phyloP scores from a whole-genome alignment of 2,329 filamentous ascomycete species.

The Microcyclosporella mali region DNA sequence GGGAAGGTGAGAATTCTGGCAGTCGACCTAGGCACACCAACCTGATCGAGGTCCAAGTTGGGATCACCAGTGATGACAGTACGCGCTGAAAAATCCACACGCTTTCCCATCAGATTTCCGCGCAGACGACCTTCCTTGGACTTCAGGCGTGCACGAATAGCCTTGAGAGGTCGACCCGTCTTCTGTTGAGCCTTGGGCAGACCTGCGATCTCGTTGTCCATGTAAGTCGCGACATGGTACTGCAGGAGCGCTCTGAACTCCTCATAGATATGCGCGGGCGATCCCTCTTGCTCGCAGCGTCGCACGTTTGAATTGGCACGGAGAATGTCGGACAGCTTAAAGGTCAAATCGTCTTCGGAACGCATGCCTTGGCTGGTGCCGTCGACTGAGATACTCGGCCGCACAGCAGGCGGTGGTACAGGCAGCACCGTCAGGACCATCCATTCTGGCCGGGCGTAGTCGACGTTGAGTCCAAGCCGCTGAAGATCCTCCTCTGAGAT shows the following conservation, averaged over 20 bases:
- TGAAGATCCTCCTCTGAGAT: slow-evolving; percentile 75
- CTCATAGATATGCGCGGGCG: slow-evolving; percentile 79
- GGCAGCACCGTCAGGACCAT: slow-evolving; percentile 94
- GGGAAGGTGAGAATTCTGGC: slow-evolving; percentile 91
- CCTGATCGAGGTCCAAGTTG: slow-evolving; percentile 91
- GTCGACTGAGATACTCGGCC: slow-evolving; percentile 95
- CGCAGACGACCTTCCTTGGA: slow-evolving; percentile 97
- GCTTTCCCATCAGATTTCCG: slow-evolving; percentile 99
- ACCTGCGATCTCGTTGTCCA: slow-evolving; percentile 99
- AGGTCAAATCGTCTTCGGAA: slow-evolving; percentile 97
- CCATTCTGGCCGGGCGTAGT: slow-evolving; percentile 96
- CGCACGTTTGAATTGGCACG: slow-evolving; percentile 93
- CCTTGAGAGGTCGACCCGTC: slow-evolving; percentile 92
- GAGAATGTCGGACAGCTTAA: slow-evolving; percentile 97
- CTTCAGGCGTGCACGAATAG: slow-evolving; percentile 93
- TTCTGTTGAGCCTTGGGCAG: slow-evolving; percentile 93
- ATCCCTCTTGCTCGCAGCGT: slow-evolving; percentile 83
- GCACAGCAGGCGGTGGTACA: slow-evolving; percentile 89
- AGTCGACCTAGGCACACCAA: slow-evolving; percentile 91
- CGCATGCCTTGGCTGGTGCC: slow-evolving; percentile 86
- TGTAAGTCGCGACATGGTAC: slow-evolving; percentile 97
- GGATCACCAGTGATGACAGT: slow-evolving; percentile 99
- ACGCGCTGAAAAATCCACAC: slow-evolving; percentile 98
- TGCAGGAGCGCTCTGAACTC: slow-evolving; percentile 91
- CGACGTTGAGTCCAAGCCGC: slow-evolving; percentile 84